Conservation (phyloP, 2,329 filamentous ascomycete genomes). For the Pestalotiopsis sp. region DNA sequence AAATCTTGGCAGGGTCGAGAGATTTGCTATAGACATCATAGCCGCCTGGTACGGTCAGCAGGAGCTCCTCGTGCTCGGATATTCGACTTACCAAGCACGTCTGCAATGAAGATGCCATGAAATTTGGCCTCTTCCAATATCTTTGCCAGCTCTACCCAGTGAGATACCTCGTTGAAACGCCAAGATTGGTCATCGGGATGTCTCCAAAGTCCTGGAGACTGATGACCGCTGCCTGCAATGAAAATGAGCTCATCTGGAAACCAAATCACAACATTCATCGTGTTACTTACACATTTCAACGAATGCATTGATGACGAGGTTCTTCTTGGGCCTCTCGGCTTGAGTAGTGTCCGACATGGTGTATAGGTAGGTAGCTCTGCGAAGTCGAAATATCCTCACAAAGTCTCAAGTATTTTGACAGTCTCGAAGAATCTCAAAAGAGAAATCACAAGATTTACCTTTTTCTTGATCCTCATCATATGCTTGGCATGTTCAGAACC, state of each 20-base stretch:
- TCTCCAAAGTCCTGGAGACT: conserved; percentile 33
- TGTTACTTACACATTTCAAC: conserved; percentile 15
- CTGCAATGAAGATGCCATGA: conserved; percentile 67
- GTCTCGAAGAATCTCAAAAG: neutral
- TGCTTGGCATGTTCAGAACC: neutral
- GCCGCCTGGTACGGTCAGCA: conserved; percentile 43
- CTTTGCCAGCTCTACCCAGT: conserved; percentile 68
- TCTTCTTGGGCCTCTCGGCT: conserved; percentile 14
- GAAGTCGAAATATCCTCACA: neutral
- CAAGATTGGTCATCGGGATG: conserved; percentile 61
- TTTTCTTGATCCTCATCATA: neutral
- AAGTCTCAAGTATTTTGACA: neutral
- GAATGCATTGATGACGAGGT: conserved; percentile 17
- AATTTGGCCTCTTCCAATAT: conserved; percentile 64
- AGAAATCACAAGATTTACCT: neutral
- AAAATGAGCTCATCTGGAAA: neutral
- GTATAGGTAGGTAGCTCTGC: neutral
- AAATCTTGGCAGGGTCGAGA: conserved; percentile 60
- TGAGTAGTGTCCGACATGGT: neutral
- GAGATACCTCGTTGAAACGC: conserved; percentile 60
- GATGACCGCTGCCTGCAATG: conserved; percentile 14
- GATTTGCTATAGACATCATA: conserved; percentile 71
- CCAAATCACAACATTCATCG: neutral
- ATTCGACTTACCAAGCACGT: conserved; percentile 52
- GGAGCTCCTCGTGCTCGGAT: no score